Conservation (phyloP, 2,329 filamentous ascomycete species). For the Emericellopsis atlantica region DNA sequence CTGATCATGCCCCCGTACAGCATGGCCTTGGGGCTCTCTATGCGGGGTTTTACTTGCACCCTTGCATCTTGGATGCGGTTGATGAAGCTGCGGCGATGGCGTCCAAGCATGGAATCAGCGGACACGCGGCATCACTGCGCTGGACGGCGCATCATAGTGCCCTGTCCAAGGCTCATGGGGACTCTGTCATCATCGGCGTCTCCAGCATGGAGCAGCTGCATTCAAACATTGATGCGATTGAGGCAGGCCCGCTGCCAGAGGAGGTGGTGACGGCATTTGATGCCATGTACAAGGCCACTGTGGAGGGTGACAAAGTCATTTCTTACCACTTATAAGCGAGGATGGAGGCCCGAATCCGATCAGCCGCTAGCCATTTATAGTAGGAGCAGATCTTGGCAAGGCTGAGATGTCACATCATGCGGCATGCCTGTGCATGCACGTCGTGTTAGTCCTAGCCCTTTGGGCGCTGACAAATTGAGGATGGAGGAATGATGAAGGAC, state of each 20-base stretch:
- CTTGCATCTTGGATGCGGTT: conserved; percentile 12
- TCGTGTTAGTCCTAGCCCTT: no score
- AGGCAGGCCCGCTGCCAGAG: conserved; percentile 54
- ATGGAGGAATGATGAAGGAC: no score
- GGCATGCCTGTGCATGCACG: no score
- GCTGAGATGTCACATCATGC: no score
- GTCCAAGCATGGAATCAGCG: conserved; percentile 19
- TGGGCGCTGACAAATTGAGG: no score
- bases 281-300: no score
- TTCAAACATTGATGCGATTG: conserved; percentile 32
- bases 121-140: conserved; percentile 25
- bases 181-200: conserved; percentile 38
- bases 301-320: no score
- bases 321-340: no score
- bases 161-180: conserved; percentile 23
- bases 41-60: conserved; percentile 11
- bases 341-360: no score
- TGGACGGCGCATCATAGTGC: conserved; percentile 22
- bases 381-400: no score
- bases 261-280: conserved; percentile 48
- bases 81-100: conserved; percentile 13
- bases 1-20: neutral
- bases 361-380: no score
- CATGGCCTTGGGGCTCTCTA: conserved; percentile 11
- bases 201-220: conserved; percentile 34